Conservation (phyloP, 148 eudicot genomes). For the Gaultheria prostrata region DNA sequence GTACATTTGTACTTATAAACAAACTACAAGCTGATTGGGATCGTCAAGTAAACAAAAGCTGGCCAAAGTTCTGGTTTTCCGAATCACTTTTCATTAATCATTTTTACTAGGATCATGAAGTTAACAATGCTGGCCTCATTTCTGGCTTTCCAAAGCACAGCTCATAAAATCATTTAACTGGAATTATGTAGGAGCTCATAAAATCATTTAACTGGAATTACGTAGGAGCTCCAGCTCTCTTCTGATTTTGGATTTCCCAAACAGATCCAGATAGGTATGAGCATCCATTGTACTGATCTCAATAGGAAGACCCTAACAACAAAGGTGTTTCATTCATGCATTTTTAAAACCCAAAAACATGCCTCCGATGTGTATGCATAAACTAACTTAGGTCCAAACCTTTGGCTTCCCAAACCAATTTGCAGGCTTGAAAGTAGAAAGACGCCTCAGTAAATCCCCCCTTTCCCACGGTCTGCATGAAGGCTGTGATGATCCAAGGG, state of each 20-base stretch:
- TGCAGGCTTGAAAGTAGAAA: constrained; percentile 85
- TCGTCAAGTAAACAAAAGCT: neutral
- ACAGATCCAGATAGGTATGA: neutral
- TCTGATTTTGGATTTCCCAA: constrained; percentile 5
- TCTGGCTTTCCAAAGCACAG: neutral
- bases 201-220: neutral
- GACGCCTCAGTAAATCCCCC: constrained; percentile 91
- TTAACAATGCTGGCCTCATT: neutral
- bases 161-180: neutral
- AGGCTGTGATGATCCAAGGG: constrained; percentile 82
- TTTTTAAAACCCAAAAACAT: neutral
- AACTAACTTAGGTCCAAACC: constrained; percentile 39
- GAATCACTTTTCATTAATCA: neutral
- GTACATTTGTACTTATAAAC: neutral
- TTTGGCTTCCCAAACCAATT: constrained; percentile 92
- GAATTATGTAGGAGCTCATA: neutral
- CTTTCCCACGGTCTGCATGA: constrained; percentile 99
- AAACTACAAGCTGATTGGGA: neutral
- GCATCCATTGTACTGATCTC: constrained; percentile 1
- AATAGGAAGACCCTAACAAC: neutral
- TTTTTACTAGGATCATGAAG: neutral
- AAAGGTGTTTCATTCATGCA: neutral
- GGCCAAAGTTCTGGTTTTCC: neutral
- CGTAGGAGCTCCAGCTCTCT: neutral
- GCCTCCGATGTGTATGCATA: neutral